These are phyloP conservation scores for Curvularia lunata DNA, from an alignment of 2,329 filamentous ascomycete genomes.

Conservation along the genomic window DNA sequence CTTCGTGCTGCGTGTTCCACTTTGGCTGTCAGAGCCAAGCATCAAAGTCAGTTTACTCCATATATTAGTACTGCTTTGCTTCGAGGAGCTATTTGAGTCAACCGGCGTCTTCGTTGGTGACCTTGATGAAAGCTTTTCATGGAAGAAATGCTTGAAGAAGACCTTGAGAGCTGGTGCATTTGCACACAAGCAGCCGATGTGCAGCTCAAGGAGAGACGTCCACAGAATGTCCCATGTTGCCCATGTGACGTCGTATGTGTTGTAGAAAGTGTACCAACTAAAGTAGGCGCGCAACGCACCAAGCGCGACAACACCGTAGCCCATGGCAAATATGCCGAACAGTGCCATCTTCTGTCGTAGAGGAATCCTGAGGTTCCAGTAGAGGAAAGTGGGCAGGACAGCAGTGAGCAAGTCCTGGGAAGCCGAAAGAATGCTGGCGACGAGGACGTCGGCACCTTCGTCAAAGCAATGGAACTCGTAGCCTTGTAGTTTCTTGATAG, in stretches of 20 bases:
- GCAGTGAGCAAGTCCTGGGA: slow-evolving; percentile 42
- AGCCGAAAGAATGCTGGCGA: slow-evolving; percentile 36
- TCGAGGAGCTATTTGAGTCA: background rate
- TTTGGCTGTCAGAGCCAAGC: slow-evolving; percentile 13
- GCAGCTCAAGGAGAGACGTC: slow-evolving; percentile 34
- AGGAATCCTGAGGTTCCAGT: slow-evolving; percentile 42
- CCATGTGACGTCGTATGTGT: slow-evolving; percentile 43
- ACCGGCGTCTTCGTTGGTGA: slow-evolving; percentile 11
- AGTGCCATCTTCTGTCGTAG: slow-evolving; percentile 38
- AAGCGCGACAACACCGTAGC: slow-evolving; percentile 36
- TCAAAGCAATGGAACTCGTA: slow-evolving; percentile 42
- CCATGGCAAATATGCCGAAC: slow-evolving; percentile 43
- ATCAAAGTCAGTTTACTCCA: slow-evolving; percentile 18
- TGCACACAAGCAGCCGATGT: slow-evolving; percentile 41
- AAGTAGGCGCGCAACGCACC: slow-evolving; percentile 36
- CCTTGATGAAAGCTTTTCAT: slow-evolving; percentile 25
- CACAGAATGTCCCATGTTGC: slow-evolving; percentile 28
- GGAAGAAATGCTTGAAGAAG: slow-evolving; percentile 43
- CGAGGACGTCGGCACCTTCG: slow-evolving; percentile 41
- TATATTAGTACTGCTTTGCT: slow-evolving; percentile 6
- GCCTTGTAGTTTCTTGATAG: slow-evolving; percentile 23
- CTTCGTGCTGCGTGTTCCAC: slow-evolving; percentile 13
- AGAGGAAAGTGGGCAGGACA: slow-evolving; percentile 40
- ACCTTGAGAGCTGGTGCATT: slow-evolving; percentile 42
- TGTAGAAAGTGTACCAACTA: slow-evolving; percentile 37